phyloP scores from a whole-genome alignment of 495 filamentous ascomycete genomes.

The Talaromyces adpressus region DNA sequence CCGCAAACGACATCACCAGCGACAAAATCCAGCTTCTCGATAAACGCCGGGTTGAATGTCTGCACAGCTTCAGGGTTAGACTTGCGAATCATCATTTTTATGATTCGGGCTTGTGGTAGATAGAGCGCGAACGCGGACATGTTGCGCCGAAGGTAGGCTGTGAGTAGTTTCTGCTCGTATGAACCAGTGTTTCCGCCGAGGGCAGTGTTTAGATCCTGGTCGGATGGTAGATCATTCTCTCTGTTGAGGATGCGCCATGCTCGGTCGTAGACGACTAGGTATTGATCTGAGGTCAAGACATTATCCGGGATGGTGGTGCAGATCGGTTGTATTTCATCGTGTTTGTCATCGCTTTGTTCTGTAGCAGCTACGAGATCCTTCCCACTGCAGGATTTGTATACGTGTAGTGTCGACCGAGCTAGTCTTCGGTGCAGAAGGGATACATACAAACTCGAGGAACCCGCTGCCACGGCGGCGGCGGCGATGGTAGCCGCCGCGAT shows the following conservation, averaged over 20 bases:
- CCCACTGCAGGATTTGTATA: neutral
- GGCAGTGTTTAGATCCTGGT: neutral
- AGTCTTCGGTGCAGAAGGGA: neutral
- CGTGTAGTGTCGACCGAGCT: neutral
- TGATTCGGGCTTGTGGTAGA: constrained; percentile 2
- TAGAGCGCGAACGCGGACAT: constrained; percentile 25
- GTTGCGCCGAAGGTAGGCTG: constrained; percentile 25
- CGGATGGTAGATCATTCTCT: neutral
- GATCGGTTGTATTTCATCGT: neutral
- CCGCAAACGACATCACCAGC: constrained; percentile 29
- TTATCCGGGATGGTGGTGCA: neutral
- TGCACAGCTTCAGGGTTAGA: constrained; percentile 20
- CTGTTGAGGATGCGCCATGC: neutral
- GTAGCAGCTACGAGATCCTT: neutral
- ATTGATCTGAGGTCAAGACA: neutral
- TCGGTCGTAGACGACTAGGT: neutral
- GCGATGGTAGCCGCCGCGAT: neutral
- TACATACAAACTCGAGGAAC: constrained; percentile 4
- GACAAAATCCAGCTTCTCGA: constrained; percentile 20
- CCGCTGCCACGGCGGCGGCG: neutral
- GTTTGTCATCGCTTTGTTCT: neutral
- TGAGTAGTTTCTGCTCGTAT: constrained; percentile 16
- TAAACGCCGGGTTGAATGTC: constrained; percentile 22
- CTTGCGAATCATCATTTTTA: constrained; percentile 1
- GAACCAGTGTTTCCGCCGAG: neutral